Conservation (phyloP, 768 basidiomycete species). For the Gloeostereum incarnatum region DNA sequence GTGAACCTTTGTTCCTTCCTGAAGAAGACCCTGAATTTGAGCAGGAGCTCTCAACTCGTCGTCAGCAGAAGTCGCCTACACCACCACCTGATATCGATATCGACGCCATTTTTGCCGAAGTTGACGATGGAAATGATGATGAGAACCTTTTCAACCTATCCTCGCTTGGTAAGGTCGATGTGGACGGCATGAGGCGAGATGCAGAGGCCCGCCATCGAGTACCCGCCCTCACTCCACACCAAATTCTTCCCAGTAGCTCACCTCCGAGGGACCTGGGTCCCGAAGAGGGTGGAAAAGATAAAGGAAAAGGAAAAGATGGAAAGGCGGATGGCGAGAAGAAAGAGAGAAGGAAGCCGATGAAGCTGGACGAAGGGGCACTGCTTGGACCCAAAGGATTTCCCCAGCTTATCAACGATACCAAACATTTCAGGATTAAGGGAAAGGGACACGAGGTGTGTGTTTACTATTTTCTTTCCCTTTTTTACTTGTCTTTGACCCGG, state of each 20-base stretch:
- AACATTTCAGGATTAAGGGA: conserved; percentile 72
- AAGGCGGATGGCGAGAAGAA: conserved; percentile 23
- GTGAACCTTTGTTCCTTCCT: conserved; percentile 42
- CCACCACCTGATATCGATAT: conserved; percentile 36
- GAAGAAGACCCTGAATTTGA: conserved; percentile 44
- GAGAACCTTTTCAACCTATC: conserved; percentile 35
- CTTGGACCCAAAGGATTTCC: conserved; percentile 74
- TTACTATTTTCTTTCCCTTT: conserved; percentile 1
- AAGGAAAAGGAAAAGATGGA: conserved; percentile 11
- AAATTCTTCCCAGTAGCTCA: conserved; percentile 40
- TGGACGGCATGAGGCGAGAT: conserved; percentile 42
- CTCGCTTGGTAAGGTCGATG: conserved; percentile 31
- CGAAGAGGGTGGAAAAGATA: conserved; percentile 18
- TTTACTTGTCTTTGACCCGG: neutral
- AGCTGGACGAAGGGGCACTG: conserved; percentile 70
- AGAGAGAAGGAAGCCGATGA: conserved; percentile 40
- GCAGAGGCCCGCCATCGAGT: conserved; percentile 40
- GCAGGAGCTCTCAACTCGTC: conserved; percentile 15
- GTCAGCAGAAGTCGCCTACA: conserved; percentile 12
- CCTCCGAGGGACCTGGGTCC: conserved; percentile 27
- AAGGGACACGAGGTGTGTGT: conserved; percentile 86
- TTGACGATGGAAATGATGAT: conserved; percentile 27
- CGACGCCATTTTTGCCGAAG: conserved; percentile 29
- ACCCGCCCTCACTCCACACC: conserved; percentile 28
- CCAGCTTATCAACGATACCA: conserved; percentile 63